Base-by-base conservation (phyloP, 257 asterid species). In the Ehretia macrophylla region DNA sequence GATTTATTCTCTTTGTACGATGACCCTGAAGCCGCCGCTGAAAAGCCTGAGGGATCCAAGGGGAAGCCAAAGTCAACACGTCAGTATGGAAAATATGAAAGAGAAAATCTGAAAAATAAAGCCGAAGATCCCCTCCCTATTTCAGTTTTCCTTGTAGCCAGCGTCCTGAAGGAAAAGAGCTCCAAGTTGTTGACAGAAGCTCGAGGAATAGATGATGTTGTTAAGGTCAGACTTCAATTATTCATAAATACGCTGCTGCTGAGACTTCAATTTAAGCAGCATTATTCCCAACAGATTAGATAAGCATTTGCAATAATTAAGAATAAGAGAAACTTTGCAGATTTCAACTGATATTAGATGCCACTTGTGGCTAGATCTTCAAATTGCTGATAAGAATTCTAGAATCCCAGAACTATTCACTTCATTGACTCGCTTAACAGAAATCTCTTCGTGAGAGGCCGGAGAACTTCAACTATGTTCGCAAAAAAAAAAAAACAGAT, bases 201-300 rank as follows among this genome's bases (percentile, higher is more conserved):
- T 37, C 82, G 88, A 10, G 97, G 97, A 40, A 70, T 90, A 17
- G 97, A 90, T 16, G 97, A 90, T 11, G 96, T 90, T 46, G 91
- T 87, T 48, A 76, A 92, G 97, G 99, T 88, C 49, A 59, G 54
- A 49, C 20, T 1, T 27, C 35, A 27, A 27, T 27, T 1, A 27
- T 27, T 27, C 35, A 27, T 27, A 27, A 27, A 27, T 27, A 6
- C 5, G 10, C 52, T n/a, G 20, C 10, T 47, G 17, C 19, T 47
- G 10, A 47, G 18, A 6, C 21, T 47, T 16, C 4, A 8, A 14
- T 47, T 14, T 14, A 19, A 14, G 18, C 20, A 14, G 8, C 20
- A 47, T 47, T 47, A 18, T 9, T 5, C 20, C 11, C n/a, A 47
- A 5, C 18, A 47, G 20, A 47, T 47, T 47, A 47, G 14, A 5